Evolutionary conservation across 169 alveolate genomes (phyloP).

Genomic region (Theileria luwenshuni): DNA sequence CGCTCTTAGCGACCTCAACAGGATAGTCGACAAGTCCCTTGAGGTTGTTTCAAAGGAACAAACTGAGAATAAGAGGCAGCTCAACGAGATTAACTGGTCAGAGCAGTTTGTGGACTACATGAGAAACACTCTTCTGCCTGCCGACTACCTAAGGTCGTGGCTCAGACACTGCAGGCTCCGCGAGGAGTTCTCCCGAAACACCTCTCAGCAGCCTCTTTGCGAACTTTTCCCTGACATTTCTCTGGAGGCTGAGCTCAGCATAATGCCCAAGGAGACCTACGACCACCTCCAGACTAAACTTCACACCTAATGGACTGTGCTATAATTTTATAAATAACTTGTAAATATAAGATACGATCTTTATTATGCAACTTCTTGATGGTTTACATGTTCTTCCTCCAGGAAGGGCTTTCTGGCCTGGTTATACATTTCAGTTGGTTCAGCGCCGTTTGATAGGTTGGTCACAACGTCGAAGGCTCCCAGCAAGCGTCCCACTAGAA

Average conservation of each 20-base stretch:
- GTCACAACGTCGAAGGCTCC: constrained; percentile 68
- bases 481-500: constrained; percentile 59
- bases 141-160: constrained; percentile 68
- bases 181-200: constrained; percentile 34
- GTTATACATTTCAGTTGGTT: constrained; percentile 26
- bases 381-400: constrained; percentile 43
- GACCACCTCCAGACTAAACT: constrained; percentile 16
- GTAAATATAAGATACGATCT: not conserved
- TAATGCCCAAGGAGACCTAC: constrained; percentile 48
- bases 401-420: constrained; percentile 65
- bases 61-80: constrained; percentile 60
- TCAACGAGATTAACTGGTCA: constrained; percentile 56
- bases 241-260: constrained; percentile 53
- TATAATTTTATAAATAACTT: no score
- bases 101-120: constrained; percentile 54
- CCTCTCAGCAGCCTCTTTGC: constrained; percentile 33
- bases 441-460: constrained; percentile 43
- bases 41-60: constrained; percentile 53
- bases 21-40: constrained; percentile 29
- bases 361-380: constrained; percentile 10
- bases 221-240: constrained; percentile 59
- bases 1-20: constrained; percentile 40
- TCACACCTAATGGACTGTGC: constrained; percentile 10
- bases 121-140: constrained; percentile 62
- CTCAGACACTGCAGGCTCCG: constrained; percentile 73